phyloP scores from a whole-genome alignment of 2,329 filamentous ascomycete genomes.

The Fusarium torulosum region DNA sequence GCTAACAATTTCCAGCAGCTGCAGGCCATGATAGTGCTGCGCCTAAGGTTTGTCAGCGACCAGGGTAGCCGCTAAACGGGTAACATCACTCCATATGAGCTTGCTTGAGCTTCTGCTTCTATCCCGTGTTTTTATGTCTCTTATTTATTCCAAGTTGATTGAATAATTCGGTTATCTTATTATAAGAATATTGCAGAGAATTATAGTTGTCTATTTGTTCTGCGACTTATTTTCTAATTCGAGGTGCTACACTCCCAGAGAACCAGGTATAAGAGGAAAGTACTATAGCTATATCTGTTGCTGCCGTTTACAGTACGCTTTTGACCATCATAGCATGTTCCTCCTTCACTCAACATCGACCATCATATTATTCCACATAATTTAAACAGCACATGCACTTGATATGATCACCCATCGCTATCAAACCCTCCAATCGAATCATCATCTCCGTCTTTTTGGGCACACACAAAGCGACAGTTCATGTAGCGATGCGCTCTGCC shows the following conservation, averaged over 20 bases:
- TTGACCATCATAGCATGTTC: background rate
- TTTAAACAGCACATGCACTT: background rate
- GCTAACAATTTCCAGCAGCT: slow-evolving; percentile 37
- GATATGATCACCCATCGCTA: background rate
- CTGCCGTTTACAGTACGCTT: background rate
- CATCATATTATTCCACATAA: background rate
- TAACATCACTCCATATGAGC: slow-evolving; percentile 24
- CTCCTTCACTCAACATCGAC: background rate
- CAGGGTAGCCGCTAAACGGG: slow-evolving; percentile 14
- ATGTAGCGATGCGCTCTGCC: slow-evolving; percentile 58
- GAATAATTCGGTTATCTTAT: too few relatives aligned
- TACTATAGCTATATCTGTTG: background rate
- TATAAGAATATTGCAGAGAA: too few relatives aligned
- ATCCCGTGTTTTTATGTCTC: too few relatives aligned
- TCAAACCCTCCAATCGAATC: background rate
- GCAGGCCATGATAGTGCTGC: slow-evolving; percentile 20
- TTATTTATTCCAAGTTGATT: too few relatives aligned
- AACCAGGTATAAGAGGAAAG: background rate
- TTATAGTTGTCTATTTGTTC: background rate
- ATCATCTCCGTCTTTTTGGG: slow-evolving; percentile 53
- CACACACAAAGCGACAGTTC: slow-evolving; percentile 58
- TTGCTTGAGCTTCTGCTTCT: slow-evolving; percentile 7
- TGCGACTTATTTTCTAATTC: background rate
- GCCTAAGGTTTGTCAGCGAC: slow-evolving; percentile 38
- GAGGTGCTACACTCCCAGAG: background rate